phyloP scores from a whole-genome alignment of 2,329 filamentous ascomycete species.

The Bretziella fagacearum region DNA sequence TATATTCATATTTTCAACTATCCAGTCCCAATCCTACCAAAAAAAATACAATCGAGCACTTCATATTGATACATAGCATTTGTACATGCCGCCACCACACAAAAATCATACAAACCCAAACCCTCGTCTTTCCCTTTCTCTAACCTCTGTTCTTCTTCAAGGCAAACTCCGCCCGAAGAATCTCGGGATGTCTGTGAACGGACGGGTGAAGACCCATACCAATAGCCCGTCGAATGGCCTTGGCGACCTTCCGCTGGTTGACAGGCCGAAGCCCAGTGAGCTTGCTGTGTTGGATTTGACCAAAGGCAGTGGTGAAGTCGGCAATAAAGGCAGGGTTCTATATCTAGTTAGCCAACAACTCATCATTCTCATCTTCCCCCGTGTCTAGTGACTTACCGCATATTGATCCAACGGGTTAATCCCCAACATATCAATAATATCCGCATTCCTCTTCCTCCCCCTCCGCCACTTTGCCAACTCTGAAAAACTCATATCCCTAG shows the following conservation, averaged over 20 bases:
- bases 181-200: conserved; percentile 74
- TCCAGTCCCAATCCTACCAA: not conserved
- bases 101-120: not conserved
- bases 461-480: conserved; percentile 72
- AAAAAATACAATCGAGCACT: not conserved
- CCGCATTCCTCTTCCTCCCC: conserved; percentile 38
- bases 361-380: not conserved
- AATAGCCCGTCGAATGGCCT: conserved; percentile 75
- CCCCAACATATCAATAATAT: conserved; percentile 65
- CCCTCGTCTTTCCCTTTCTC: not conserved
- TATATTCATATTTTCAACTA: not conserved
- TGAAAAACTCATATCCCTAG: conserved; percentile 61
- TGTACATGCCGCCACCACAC: not conserved
- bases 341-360: not conserved
- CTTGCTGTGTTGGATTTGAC: conserved; percentile 62
- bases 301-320: conserved; percentile 72
- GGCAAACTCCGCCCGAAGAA: conserved; percentile 35
- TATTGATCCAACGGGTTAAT: conserved; percentile 74
- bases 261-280: conserved; percentile 67
- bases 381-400: conserved; percentile 42
- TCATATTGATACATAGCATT: conserved; percentile 2
- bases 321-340: conserved; percentile 88
- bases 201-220: conserved; percentile 85
- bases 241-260: conserved; percentile 86
- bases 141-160: conserved; percentile 8